Conservation (phyloP, 495 filamentous ascomycete species). For the Aspergillus wentii region DNA sequence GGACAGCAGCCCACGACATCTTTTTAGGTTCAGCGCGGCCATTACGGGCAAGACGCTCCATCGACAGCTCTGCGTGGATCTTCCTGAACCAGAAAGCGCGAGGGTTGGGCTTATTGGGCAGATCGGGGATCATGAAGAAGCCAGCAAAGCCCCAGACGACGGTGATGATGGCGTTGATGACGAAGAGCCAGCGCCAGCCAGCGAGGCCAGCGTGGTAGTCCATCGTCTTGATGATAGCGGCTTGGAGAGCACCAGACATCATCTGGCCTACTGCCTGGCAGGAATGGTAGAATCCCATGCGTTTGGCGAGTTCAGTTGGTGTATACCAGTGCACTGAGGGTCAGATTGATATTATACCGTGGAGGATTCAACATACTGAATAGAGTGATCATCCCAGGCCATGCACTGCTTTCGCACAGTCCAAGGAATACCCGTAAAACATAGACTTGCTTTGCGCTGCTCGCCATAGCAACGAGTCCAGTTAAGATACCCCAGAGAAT, state of each 20-base stretch:
- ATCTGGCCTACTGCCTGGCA: conserved; percentile 32
- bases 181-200: conserved; percentile 68
- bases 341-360: neutral
- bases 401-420: conserved; percentile 26
- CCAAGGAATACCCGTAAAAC: conserved; percentile 25
- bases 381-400: conserved; percentile 30
- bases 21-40: conserved; percentile 27
- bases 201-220: conserved; percentile 49
- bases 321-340: conserved; percentile 29
- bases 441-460: conserved; percentile 22
- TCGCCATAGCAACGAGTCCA: conserved; percentile 22
- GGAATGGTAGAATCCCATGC: conserved; percentile 38
- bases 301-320: conserved; percentile 40
- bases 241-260: conserved; percentile 29
- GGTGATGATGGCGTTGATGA: conserved; percentile 46
- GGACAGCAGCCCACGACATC: conserved; percentile 23
- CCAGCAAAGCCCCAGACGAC: conserved; percentile 54
- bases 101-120: conserved; percentile 24
- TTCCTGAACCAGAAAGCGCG: conserved; percentile 29
- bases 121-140: conserved; percentile 55
- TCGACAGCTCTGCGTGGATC: conserved; percentile 19
- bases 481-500: conserved; percentile 40
- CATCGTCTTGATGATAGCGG: conserved; percentile 36
- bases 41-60: conserved; percentile 23
- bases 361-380: conserved; percentile 27